Base-by-base conservation (phyloP, 768 basidiomycete species). In the Piloderma croceum region DNA sequence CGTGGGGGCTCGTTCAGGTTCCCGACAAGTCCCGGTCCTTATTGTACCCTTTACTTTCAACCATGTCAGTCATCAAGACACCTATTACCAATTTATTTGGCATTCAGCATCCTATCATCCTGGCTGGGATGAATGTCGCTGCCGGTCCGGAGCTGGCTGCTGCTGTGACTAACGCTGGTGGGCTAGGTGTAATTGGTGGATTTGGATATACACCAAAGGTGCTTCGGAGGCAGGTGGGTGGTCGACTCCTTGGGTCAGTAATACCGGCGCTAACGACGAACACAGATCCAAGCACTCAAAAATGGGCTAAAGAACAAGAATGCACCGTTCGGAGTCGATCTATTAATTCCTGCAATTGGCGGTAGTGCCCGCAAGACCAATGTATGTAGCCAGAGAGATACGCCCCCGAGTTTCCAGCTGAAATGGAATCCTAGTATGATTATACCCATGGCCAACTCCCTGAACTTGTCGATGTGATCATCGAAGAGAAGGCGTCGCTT, bases 141-240 rank as follows among this genome's bases (percentile, higher is more conserved):
- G 76, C 77, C 5, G 80, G 80, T 18, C 76, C 91, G 13, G 90
- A 92, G 59, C 77, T 93, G 18, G 91, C 90, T 13, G 92, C 91
- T 29, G 91, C 89, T 27, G 91, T 94, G 42, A 90, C 89, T 32
- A 96, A 94, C 53, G 92, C 90, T 20, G 91, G 92, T 36, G 92
- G 92, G 38, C 51, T 96, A 31, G 92, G 92, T 47, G 90, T 94
- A 38, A 90, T 97, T 45, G 92, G 92, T 25, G 92, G 92, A 39
- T 70, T 85, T 23, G 88, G 88, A 1, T 91, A 84, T 57, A 89
- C 90, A 3, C 86, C 86, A 17, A 86, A 84, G 60, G 70, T 87
- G 36, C 73, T 91, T 18, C 77, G 83, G 32, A 69, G 76, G 51
- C 90, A 90, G 71, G 88, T 87, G 45, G 43, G 69, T 49, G 27